Evolutionary conservation across 2,329 filamentous ascomycete genomes (phyloP), one percentile per base, ranked within the genome.

Genomic region (Sporothrix euskadiensis): DNA sequence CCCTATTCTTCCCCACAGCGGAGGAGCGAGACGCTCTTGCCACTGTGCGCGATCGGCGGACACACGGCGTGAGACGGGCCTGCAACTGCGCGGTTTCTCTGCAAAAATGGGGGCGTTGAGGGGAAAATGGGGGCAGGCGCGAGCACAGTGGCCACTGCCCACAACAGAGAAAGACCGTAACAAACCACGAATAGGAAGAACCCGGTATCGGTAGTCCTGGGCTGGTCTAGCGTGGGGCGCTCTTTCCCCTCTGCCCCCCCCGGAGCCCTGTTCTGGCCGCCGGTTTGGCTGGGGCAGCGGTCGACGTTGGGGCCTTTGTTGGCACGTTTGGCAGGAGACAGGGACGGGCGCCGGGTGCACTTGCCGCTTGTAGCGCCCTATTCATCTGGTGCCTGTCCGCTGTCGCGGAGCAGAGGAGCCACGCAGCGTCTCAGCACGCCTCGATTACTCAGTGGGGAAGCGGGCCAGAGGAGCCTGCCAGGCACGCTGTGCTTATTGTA

Each of bases 131-230:
- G 57, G 59, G 35, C 35, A 41, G 35, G 41, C 59, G 32, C 19
- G n/a, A 41, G 35, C 59, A 44, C n/a, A 44, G 39, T 66, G 39
- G 8, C 39, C 39, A 41, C 5, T 65, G 59, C n/a, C 22, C n/a
- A 35, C 32, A 19, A 35, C 9, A 26, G 19, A 44, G 8, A 8
- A 41, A 61, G 16, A 10, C 32, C 35, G 19, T 14, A 30, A 22
- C 44, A 49, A 8, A 8, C n/a, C n/a, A 32, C 57, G 39, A 26
- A 52, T 41, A 47, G 26, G n/a, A 16, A 57, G 26, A 59, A 49
- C 41, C 73, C 73, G 73, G 73, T 74, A 74, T 73, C 73, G 73
- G 73, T 71, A 73, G 30, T 35, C 44, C 49, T 32, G 32, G 32
- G 6, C 49, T n/a, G 56, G 69, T 22, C 56, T 49, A 69, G 63